Percentiles rank a stretch among this genome's conserved stretches.
These are phyloP conservation scores for Stentor coeruleus DNA, from an alignment of 73 alveolate genomes.

Conservation along the genomic window DNA sequence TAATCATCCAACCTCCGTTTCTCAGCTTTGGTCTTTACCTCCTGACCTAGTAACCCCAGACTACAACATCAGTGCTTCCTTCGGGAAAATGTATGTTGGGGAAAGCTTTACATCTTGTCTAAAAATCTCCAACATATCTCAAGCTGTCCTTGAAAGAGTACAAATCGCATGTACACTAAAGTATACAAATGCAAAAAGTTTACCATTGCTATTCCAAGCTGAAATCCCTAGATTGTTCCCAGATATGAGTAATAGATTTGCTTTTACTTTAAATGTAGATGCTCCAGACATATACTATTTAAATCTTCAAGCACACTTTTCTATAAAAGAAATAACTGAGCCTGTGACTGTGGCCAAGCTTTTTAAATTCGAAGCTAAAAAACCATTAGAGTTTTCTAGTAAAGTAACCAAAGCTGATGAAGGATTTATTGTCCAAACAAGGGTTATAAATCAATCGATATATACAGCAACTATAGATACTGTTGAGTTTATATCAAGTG, in stretches of 20 bases:
- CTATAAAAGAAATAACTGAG: neutral
- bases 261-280: neutral
- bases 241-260: neutral
- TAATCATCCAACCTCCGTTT: neutral
- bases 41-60: neutral
- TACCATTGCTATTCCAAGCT: conserved; percentile 19
- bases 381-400: conserved; percentile 1
- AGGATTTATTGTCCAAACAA: conserved; percentile 17
- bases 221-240: neutral
- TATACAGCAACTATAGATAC: neutral
- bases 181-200: conserved; percentile 16
- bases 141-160: neutral
- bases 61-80: neutral
- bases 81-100: conserved; percentile 25
- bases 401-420: neutral
- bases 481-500: neutral
- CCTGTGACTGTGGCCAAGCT: conserved; percentile 4
- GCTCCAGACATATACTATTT: conserved; percentile 4
- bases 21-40: conserved; percentile 7
- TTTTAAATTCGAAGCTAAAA: conserved; percentile 18
- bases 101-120: conserved; percentile 22
- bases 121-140: conserved; percentile 4
- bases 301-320: neutral
- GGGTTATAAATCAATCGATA: neutral
- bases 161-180: neutral